Conservation (phyloP, 352 stramenopile species). For the Phytophthora cactorum region DNA sequence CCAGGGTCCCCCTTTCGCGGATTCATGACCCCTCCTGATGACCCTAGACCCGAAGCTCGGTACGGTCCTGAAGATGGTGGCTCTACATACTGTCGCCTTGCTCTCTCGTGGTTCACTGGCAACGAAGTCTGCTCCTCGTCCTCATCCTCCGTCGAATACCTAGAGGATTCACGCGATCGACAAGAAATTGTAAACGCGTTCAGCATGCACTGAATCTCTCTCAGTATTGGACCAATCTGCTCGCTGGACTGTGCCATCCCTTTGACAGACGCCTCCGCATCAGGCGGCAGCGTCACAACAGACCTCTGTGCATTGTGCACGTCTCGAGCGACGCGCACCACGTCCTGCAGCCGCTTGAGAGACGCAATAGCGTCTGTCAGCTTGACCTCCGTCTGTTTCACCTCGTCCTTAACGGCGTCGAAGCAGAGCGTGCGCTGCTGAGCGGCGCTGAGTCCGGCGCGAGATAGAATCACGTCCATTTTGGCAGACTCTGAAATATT, state of each 20-base stretch:
- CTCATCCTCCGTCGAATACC: slow-evolving; percentile 20
- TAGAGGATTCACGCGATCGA: not conserved
- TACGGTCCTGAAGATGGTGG: not conserved
- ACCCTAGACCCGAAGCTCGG: not conserved
- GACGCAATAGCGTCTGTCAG: slow-evolving; percentile 13
- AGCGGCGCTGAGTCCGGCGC: slow-evolving; percentile 11
- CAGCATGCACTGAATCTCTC: slow-evolving; percentile 13
- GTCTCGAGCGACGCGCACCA: slow-evolving; percentile 17
- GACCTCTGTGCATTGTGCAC: slow-evolving; percentile 16
- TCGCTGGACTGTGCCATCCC: slow-evolving; percentile 1
- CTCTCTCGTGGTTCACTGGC: not conserved
- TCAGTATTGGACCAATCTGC: slow-evolving; percentile 8
- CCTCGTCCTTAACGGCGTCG: slow-evolving; percentile 17
- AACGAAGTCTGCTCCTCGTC: slow-evolving; percentile 2
- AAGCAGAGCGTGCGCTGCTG: slow-evolving; percentile 22
- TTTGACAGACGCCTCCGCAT: slow-evolving; percentile 5
- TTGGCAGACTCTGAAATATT: not conserved
- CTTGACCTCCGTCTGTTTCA: slow-evolving; percentile 8
- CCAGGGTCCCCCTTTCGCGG: not conserved
- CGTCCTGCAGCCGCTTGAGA: slow-evolving; percentile 15
- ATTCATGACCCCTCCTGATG: not conserved
- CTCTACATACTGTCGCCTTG: not conserved
- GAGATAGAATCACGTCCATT: slow-evolving; percentile 20
- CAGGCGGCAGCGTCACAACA: slow-evolving; percentile 1
- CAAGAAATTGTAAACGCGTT: slow-evolving; percentile 9